Base-by-base conservation (phyloP, 2,329 filamentous ascomycete species). In the Colletotrichum chlorophyti region DNA sequence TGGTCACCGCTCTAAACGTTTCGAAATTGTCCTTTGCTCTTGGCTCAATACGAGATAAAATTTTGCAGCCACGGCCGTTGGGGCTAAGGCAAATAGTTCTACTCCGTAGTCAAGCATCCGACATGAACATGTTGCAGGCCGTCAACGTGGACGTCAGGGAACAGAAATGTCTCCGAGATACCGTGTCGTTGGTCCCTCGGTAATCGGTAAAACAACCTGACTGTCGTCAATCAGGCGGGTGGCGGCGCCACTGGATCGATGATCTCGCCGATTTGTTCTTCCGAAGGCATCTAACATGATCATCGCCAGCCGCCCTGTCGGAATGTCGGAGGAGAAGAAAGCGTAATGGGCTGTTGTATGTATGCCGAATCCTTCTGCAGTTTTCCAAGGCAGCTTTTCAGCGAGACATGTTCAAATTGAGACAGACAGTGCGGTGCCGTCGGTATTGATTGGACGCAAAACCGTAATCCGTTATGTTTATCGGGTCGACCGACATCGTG, bases 201-300 rank as follows among this genome's bases (percentile, higher is more conserved):
- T 14, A 49, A 37, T 17, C 19, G 24, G 12, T 29, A 26, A 19
- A 14, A 14, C 17, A 29, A 29, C 29, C n/a, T 23, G 26, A 35
- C 19, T 31, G 14, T 21, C n/a, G 14, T n/a, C 26, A 19, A 34
- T 41, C 23, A 27, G 42, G 42, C 52, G 32, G 42, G 50, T 54
- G 42, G 37, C 53, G 38, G 17, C 55, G 55, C 55, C 55, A 54
- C 50, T 27, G 19, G 12, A 32, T 27, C 42, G 54, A 32, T 42
- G 15, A 41, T 53, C 11, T 54, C 29, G 35, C 41, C 17, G 41
- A n/a, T n/a, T n/a, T n/a, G n/a, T n/a, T 12, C 14, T 41, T 19
- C 29, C 24, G 9, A 27, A 26, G n/a, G 6, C 24, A 19, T 54
- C 50, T 31, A 40, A 35, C 27, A 19, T 43, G 31, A 35, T 21